phyloP scores from a whole-genome alignment of 2,329 filamentous ascomycete species.

The Dactylonectria macrodidyma region DNA sequence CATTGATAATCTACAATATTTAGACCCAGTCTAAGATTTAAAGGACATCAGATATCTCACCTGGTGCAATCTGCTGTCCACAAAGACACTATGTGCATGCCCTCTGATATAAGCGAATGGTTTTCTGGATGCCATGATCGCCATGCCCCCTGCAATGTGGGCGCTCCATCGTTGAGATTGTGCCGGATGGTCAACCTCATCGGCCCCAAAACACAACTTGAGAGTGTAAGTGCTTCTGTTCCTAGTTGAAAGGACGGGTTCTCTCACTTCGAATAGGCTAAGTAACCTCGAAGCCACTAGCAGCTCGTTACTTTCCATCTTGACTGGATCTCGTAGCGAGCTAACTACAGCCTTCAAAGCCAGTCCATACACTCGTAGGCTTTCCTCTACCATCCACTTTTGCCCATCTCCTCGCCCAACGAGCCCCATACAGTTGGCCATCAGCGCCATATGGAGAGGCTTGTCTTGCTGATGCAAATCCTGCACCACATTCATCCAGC shows the following conservation, averaged over 20 bases:
- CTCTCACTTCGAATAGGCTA: slow-evolving; percentile 4
- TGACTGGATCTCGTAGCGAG: background rate
- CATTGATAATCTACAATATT: background rate
- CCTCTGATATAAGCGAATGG: slow-evolving; percentile 1
- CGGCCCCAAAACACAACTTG: slow-evolving; percentile 9
- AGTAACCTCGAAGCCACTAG: slow-evolving; percentile 3
- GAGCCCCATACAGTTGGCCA: slow-evolving; percentile 10
- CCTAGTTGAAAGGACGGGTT: background rate
- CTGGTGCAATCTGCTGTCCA: slow-evolving; percentile 12
- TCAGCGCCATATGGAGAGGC: background rate
- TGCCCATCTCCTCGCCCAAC: background rate
- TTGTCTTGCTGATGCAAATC: background rate
- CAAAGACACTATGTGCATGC: slow-evolving; percentile 6
- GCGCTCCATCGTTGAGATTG: slow-evolving; percentile 2
- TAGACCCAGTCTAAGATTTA: background rate
- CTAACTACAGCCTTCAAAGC: background rate
- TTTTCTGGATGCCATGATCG: slow-evolving; percentile 2
- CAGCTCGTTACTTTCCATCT: background rate
- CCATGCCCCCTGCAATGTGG: slow-evolving; percentile 1
- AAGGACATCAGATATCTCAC: background rate
- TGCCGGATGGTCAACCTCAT: background rate
- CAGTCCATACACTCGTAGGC: background rate
- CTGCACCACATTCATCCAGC: slow-evolving; percentile 16
- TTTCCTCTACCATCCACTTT: slow-evolving; percentile 7
- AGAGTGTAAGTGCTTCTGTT: background rate